These are phyloP conservation scores for Cadophora gregata DNA, from an alignment of 2,329 filamentous ascomycete species.

Conservation along the genomic window DNA sequence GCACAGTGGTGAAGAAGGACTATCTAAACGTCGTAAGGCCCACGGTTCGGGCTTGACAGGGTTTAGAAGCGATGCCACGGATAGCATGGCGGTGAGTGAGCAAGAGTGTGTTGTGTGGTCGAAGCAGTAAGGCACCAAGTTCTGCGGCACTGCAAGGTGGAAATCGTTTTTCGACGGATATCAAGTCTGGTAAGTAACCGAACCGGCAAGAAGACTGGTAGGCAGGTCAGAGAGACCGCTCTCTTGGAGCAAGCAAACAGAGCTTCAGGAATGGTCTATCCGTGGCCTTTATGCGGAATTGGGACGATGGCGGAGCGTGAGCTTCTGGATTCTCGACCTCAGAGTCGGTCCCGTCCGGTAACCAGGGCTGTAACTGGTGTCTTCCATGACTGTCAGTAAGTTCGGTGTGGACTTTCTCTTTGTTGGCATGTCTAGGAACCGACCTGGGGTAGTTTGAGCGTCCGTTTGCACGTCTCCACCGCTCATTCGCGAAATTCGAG, in stretches of 20 bases:
- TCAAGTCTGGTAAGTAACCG: conserved; percentile 27
- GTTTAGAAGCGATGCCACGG: conserved; percentile 71
- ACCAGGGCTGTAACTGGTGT: conserved; percentile 37
- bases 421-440: conserved; percentile 57
- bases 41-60: conserved; percentile 52
- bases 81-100: conserved; percentile 58
- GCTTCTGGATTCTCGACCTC: conserved; percentile 36
- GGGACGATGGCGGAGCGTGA: conserved; percentile 35
- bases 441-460: conserved; percentile 45
- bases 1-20: conserved; percentile 43
- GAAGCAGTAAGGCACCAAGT: conserved; percentile 32
- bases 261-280: conserved; percentile 33
- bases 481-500: conserved; percentile 51
- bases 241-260: conserved; percentile 40
- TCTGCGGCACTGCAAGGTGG: conserved; percentile 35
- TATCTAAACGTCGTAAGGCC: conserved; percentile 51
- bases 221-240: conserved; percentile 33
- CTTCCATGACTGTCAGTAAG: conserved; percentile 37
- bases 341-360: conserved; percentile 38
- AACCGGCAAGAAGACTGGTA: conserved; percentile 29
- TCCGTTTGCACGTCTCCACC: conserved; percentile 57
- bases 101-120: conserved; percentile 30
- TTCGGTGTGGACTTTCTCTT: conserved; percentile 53
- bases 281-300: conserved; percentile 35
- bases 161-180: conserved; percentile 35